Evolutionary conservation across 495 filamentous ascomycete genomes (phyloP).

Genomic region (Parachaetomium inaequale): DNA sequence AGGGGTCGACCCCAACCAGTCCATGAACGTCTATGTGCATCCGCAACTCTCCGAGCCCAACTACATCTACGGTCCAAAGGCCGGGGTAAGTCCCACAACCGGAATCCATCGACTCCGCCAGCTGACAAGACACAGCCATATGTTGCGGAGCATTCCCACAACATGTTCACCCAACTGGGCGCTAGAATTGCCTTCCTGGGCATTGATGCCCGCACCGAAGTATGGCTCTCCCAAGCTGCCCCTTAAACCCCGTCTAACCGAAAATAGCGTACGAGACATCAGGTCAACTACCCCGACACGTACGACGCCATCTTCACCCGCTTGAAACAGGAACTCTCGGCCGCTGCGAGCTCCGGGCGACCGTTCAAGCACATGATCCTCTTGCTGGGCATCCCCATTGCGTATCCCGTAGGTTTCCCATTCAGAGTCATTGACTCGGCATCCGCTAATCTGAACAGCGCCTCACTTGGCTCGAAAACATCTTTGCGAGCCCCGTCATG

Average conservation of each 20-base stretch:
- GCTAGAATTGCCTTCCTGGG: conserved; percentile 80
- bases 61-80: conserved; percentile 73
- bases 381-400: conserved; percentile 87
- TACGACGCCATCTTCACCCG: conserved; percentile 79
- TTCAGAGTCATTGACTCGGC: background rate
- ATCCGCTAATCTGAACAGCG: conserved; percentile 45
- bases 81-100: conserved; percentile 46
- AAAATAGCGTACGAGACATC: conserved; percentile 69
- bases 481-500: conserved; percentile 77
- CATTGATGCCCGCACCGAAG: conserved; percentile 83
- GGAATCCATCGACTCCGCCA: conserved; percentile 6
- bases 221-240: background rate
- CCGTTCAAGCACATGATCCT: conserved; percentile 80
- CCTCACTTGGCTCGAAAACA: conserved; percentile 87
- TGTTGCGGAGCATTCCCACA: conserved; percentile 74
- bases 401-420: conserved; percentile 65
- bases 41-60: conserved; percentile 58
- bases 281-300: conserved; percentile 87
- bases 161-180: conserved; percentile 79
- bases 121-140: conserved; percentile 50
- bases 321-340: conserved; percentile 58
- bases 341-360: conserved; percentile 46
- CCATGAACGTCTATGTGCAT: conserved; percentile 65
- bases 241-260: conserved; percentile 8
- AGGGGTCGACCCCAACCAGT: conserved; percentile 61